Evolutionary conservation across 2,329 filamentous ascomycete species (phyloP).

Genomic region (Cryphonectria carpinicola): DNA sequence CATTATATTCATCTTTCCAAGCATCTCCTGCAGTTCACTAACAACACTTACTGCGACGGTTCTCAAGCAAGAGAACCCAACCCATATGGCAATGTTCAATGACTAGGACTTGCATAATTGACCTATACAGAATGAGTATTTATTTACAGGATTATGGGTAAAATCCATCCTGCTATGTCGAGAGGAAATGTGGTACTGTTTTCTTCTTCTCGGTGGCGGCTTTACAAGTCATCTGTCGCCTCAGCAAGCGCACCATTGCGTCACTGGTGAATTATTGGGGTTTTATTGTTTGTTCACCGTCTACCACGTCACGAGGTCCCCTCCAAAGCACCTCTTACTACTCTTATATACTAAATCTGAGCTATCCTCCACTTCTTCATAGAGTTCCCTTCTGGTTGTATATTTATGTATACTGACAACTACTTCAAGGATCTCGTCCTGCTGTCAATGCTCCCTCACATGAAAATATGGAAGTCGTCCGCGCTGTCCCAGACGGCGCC

Average conservation of each 20-base stretch:
- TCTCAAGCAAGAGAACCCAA: neutral
- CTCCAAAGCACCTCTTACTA: neutral
- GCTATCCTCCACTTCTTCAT: neutral
- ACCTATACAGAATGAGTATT: too few relatives aligned
- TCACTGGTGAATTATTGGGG: conserved; percentile 1
- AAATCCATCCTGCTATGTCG: too few relatives aligned
- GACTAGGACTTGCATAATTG: neutral
- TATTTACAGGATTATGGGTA: too few relatives aligned
- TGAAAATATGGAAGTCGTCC: conserved; percentile 17
- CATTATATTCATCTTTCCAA: neutral
- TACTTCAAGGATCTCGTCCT: too few relatives aligned
- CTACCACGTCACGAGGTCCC: neutral
- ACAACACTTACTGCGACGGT: too few relatives aligned
- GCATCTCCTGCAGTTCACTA: neutral
- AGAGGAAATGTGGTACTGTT: neutral
- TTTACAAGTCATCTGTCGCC: neutral
- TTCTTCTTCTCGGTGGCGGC: neutral
- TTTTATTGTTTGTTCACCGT: neutral
- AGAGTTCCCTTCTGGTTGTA: neutral
- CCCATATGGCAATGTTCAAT: neutral
- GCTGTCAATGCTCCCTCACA: neutral
- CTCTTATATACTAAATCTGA: neutral
- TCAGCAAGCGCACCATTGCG: conserved; percentile 3
- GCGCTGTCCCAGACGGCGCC: conserved; percentile 22
- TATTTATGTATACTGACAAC: neutral